Evolutionary conservation across 2,329 filamentous ascomycete species (phyloP), one percentile per base, ranked within the genome.

Genomic region (Leptodontidium sp.): DNA sequence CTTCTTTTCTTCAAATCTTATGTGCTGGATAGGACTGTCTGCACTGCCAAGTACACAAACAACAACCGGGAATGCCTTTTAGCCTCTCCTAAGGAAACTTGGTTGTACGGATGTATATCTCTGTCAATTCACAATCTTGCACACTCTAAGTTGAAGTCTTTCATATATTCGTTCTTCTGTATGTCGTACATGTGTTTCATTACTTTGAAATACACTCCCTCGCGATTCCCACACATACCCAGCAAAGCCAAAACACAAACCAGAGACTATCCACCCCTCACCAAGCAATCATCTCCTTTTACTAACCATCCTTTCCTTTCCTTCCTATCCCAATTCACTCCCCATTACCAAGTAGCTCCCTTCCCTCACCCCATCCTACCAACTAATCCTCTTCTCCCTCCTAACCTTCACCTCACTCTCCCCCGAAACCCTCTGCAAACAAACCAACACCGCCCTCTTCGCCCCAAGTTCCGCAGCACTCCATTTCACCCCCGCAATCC

Each of bases 321-420:
- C 8, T 40, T 6, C 38, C 9, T 12, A 9, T 6, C 11, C 38
- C 11, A 17, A 47, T n/a, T 47, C 4, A 9, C 17, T 14, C 43
- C 47, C 17, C 4, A 49, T n/a, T 21, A 24, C 47, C 45, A 17
- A 17, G 40, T 45, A 49, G n/a, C 29, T 6, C 21, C 21, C 21
- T 6, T 32, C 29, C 6, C 29, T 49, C 59, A 45, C 29, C 59
- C n/a, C 26, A 52, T 21, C n/a, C 47, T 24, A 70, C 68, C 65
- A 70, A 26, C 50, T 63, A 57, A 70, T 68, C 45, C 17, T 68
- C 59, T 70, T 70, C 38, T 43, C 63, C 52, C 65, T 70, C 53
- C 65, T 68, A 26, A 58, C 50, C 43, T 32, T 40, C 53, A 11
- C 62, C 47, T 63, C 50, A 61, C 43, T 47, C 26, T 61, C 68